Base-by-base conservation (phyloP, 352 stramenopile genomes). In the Globisporangium uncinulatum region DNA sequence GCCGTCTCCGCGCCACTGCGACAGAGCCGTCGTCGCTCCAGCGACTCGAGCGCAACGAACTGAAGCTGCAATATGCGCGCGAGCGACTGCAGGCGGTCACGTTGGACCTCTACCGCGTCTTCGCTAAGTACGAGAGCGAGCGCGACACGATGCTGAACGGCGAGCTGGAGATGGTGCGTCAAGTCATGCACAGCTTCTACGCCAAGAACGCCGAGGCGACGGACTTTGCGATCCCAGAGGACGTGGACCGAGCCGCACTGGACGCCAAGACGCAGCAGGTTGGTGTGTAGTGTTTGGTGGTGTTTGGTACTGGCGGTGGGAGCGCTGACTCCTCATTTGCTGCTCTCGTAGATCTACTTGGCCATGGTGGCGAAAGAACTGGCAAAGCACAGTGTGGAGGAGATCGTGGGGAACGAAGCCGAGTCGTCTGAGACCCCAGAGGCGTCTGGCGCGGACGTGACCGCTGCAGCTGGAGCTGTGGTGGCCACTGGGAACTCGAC, bases 171-270 rank as follows among this genome's bases (percentile, higher is more conserved):
- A 87, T 89, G 81, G 81, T 89, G 62, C 76, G 78, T 31, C 80
- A 91, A 56, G 79, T 88, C 15, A 88, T 91, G 81, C 69, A 89
- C 57, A 79, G 72, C 39, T 91, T 90, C 60, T 88, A 91, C 54
- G 57, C 75, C 36, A 87, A 83, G 59, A 91, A 88, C 55, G 74
- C 78, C 3, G 74, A 86, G 11, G 80, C 75, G 11, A 91, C 78
- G 10, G 69, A 82, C 56, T 89, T 90, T 63, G 47, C 56, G 42
- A 88, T 90, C 62, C 57, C 64, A 29, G 69, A 83, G 4, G 74
- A 83, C 44, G 62, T 85, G 2, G 74, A 90, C 50, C 76, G 77
- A 45, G 63, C 61, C 1, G 61, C 67, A 11, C 61, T 86, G 17
- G 70, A 86, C 31, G 59, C 63, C 8, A 76, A 74, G 6, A 73